Percentiles rank a stretch among this genome's conserved stretches.
Evolutionary conservation across 129 eudicot genomes (phyloP).

Genomic region (Smallanthus sonchifolius): DNA sequence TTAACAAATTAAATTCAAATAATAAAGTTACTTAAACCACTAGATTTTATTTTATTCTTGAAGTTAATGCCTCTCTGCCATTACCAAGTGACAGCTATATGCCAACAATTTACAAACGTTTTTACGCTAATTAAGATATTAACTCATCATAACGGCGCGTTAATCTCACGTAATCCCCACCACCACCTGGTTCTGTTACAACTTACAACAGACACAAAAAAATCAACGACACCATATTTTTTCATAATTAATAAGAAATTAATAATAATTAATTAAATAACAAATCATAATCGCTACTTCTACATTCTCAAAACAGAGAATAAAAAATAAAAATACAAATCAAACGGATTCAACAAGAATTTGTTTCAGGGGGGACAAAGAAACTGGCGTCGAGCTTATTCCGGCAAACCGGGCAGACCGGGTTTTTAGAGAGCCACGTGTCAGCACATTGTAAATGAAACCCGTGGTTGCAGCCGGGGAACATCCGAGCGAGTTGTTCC

Average conservation of each 20-base stretch:
- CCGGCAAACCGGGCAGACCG: conserved; percentile 81
- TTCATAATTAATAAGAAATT: neutral
- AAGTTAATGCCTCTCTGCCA: conserved; percentile 4
- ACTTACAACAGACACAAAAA: neutral
- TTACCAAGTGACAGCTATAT: conserved; percentile 23
- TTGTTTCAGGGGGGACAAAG: conserved; percentile 34
- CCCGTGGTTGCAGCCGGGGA: conserved; percentile 92
- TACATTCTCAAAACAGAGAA: neutral
- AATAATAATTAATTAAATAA: conserved; percentile 15
- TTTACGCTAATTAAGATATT: neutral
- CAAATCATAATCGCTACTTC: neutral
- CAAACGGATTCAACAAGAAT: conserved; percentile 44
- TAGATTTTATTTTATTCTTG: neutral
- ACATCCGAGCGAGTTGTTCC: conserved; percentile 63
- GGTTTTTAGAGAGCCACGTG: conserved; percentile 69
- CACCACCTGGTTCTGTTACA: neutral
- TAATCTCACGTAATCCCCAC: neutral
- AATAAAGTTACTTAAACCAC: conserved; percentile 2
- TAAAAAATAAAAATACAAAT: neutral
- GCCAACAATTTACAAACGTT: conserved; percentile 17
- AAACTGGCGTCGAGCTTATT: conserved; percentile 47
- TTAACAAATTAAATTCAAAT: neutral
- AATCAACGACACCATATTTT: neutral
- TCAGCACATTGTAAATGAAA: conserved; percentile 83
- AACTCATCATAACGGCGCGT: neutral